A percentile compares a stretch with the other conserved stretches of the same genome.
Evolutionary conservation across 163 green algal species (phyloP).

Genomic region (Scenedesmus sp.): DNA sequence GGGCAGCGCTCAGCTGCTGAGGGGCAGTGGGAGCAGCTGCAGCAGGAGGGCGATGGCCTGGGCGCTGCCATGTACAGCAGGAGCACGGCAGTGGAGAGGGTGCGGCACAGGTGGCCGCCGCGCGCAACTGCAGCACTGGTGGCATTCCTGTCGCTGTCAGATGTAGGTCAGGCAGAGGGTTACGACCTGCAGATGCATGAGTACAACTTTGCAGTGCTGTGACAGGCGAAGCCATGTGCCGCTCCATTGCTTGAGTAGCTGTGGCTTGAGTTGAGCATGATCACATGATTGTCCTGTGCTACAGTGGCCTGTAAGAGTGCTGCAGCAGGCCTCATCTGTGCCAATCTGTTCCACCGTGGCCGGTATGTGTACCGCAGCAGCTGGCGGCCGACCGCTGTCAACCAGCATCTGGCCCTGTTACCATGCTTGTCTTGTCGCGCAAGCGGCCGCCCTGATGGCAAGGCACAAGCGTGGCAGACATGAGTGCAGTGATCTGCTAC

Average conservation of each 20-base stretch:
- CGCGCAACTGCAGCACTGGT: conserved; percentile 69
- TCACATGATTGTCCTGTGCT: background rate
- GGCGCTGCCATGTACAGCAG: conserved; percentile 63
- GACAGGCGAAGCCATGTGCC: background rate
- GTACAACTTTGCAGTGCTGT: conserved; percentile 51
- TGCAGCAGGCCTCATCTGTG: too few relatives aligned
- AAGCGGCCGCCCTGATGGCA: too few relatives aligned
- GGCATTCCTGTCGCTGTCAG: conserved; percentile 68
- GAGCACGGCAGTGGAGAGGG: conserved; percentile 52
- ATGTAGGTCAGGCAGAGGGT: conserved; percentile 58
- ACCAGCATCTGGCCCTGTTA: too few relatives aligned
- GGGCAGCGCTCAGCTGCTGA: conserved; percentile 60
- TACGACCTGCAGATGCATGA: conserved; percentile 65
- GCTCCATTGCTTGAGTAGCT: background rate
- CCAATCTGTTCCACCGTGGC: too few relatives aligned
- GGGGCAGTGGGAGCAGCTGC: conserved; percentile 65
- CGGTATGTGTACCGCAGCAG: too few relatives aligned
- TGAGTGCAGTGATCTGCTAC: too few relatives aligned
- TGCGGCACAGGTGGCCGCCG: conserved; percentile 72
- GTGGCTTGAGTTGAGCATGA: background rate
- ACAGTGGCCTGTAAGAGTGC: background rate
- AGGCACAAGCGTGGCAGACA: too few relatives aligned
- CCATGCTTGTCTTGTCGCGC: too few relatives aligned
- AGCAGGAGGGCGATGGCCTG: conserved; percentile 57
- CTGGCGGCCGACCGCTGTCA: too few relatives aligned